phyloP scores from a whole-genome alignment of 2,329 filamentous ascomycete species.

The Fusarium gaditjirri region DNA sequence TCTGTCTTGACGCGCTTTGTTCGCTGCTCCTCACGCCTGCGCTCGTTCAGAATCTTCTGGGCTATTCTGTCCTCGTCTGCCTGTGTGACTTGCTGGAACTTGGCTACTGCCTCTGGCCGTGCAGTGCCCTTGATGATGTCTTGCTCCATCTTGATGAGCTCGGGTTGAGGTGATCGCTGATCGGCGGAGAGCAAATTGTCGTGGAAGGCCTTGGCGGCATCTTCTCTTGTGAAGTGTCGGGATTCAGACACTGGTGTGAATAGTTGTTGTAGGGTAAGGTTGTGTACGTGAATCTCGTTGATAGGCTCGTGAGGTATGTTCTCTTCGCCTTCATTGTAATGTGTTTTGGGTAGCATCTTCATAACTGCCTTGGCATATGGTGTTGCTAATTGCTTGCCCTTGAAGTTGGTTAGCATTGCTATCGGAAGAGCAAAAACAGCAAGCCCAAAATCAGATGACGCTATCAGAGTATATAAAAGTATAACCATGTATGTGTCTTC shows the following conservation, averaged over 20 bases:
- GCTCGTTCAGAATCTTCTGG: slow-evolving; percentile 45
- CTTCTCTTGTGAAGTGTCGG: slow-evolving; percentile 69
- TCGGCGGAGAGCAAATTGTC: slow-evolving; percentile 69
- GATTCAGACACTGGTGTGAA: slow-evolving; percentile 73
- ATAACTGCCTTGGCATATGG: slow-evolving; percentile 82
- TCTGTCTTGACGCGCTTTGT: slow-evolving; percentile 59
- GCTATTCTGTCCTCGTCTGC: slow-evolving; percentile 55
- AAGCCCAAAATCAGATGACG: slow-evolving; percentile 18
- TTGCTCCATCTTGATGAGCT: slow-evolving; percentile 67
- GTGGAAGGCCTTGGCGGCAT: slow-evolving; percentile 73
- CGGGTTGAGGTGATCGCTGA: slow-evolving; percentile 68
- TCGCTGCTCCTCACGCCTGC: slow-evolving; percentile 51
- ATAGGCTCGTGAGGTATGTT: slow-evolving; percentile 65
- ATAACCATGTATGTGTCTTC: slow-evolving; percentile 94
- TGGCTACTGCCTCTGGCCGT: slow-evolving; percentile 50
- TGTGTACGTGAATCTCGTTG: slow-evolving; percentile 73
- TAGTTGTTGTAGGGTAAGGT: slow-evolving; percentile 70
- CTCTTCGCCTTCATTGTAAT: slow-evolving; percentile 63
- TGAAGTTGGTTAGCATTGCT: slow-evolving; percentile 39
- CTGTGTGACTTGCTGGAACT: slow-evolving; percentile 57
- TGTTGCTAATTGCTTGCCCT: slow-evolving; percentile 81
- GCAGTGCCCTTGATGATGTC: slow-evolving; percentile 54
- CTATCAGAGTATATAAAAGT: slow-evolving; percentile 51
- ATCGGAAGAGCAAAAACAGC: not conserved
- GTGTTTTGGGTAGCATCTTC: slow-evolving; percentile 81